These are phyloP conservation scores for Corniculantispora saksenae DNA, from an alignment of 2,329 filamentous ascomycete species.

Conservation along the genomic window DNA sequence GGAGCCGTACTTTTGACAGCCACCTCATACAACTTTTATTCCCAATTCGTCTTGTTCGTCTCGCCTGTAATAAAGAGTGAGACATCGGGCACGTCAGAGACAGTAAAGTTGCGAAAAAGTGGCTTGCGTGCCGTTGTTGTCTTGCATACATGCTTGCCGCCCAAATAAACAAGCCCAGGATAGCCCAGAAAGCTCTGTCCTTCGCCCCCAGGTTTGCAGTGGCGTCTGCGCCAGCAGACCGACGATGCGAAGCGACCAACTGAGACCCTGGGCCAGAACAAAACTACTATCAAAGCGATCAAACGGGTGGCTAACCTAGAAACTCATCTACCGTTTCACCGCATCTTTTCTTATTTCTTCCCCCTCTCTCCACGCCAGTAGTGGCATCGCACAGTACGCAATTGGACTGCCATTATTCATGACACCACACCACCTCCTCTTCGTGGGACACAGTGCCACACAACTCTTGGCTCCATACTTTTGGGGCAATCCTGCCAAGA, in stretches of 20 bases:
- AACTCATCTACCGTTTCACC: background rate
- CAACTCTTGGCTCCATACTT: background rate
- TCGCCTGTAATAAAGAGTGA: background rate
- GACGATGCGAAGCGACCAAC: background rate
- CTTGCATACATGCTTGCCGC: background rate
- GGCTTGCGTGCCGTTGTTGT: background rate
- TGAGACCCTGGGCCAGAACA: background rate
- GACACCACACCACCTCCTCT: background rate
- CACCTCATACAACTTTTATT: background rate
- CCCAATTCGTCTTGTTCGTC: background rate
- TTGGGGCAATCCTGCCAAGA: conserved; percentile 12
- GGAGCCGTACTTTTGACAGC: background rate
- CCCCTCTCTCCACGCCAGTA: no score
- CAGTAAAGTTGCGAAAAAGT: no score
- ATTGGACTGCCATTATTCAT: background rate
- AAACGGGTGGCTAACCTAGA: background rate
- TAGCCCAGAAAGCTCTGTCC: background rate
- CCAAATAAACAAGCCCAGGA: background rate
- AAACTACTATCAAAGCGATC: background rate
- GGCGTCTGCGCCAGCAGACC: background rate
- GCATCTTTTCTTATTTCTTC: background rate
- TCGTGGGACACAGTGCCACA: conserved; percentile 8
- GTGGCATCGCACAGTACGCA: background rate
- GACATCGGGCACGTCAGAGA: background rate
- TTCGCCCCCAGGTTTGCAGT: background rate